Conservation (phyloP, 2,329 filamentous ascomycete species). For the Aschersonia sp. region DNA sequence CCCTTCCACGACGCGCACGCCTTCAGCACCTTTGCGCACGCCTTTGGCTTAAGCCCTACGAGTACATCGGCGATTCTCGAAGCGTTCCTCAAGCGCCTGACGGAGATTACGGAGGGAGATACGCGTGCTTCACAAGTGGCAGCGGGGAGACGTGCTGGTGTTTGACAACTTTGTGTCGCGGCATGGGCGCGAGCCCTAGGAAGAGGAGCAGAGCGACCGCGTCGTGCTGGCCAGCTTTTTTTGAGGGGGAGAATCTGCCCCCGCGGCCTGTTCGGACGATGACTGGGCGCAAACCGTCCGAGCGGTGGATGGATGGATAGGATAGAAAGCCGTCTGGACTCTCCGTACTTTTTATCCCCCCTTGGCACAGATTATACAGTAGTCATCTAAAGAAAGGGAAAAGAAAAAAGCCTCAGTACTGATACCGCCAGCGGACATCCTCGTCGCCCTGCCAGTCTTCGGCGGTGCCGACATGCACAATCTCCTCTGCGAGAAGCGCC, state of each 20-base stretch:
- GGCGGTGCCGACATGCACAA: conserved; percentile 32
- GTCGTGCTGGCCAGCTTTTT: conserved; percentile 31
- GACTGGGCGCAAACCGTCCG: conserved; percentile 32
- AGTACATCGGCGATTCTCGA: conserved; percentile 35
- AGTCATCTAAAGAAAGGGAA: too few species aligned
- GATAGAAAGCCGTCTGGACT: background rate
- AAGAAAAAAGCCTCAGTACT: conserved; percentile 23
- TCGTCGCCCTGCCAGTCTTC: conserved; percentile 46
- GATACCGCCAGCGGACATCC: conserved; percentile 52
- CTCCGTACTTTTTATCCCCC: too few species aligned
- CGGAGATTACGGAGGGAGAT: conserved; percentile 31
- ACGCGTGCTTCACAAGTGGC: conserved; percentile 30
- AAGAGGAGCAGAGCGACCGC: conserved; percentile 27
- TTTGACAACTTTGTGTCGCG: conserved; percentile 33
- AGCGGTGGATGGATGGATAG: conserved; percentile 11
- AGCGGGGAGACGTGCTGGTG: conserved; percentile 30
- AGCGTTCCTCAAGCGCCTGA: conserved; percentile 24
- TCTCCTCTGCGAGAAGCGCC: conserved; percentile 24
- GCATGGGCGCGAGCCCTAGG: conserved; percentile 32
- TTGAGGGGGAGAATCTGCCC: conserved; percentile 24
- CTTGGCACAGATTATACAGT: too few species aligned
- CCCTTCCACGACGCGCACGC: conserved; percentile 28
- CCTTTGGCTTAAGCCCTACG: conserved; percentile 28
- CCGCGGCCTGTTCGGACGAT: conserved; percentile 24
- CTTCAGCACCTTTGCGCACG: conserved; percentile 32